phyloP scores from a whole-genome alignment of 495 filamentous ascomycete genomes.

The Aspergillus hancockii region DNA sequence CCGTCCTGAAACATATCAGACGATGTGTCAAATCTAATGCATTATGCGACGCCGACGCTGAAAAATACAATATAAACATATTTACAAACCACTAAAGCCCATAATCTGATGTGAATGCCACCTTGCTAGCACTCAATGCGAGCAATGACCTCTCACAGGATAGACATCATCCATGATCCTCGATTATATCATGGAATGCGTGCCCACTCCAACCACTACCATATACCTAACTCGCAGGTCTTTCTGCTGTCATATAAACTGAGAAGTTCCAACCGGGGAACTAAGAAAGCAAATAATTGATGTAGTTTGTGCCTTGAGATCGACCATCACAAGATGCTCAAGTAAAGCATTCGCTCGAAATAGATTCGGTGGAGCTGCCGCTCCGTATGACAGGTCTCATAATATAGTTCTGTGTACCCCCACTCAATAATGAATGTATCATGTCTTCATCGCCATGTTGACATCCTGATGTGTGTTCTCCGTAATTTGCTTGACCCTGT shows the following conservation, averaged over 20 bases:
- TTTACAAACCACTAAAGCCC: conserved; percentile 7
- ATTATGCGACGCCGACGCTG: conserved; percentile 17
- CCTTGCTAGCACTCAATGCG: not conserved
- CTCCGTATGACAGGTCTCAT: conserved; percentile 7
- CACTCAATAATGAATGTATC: not conserved
- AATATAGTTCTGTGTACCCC: not conserved
- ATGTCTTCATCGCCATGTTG: conserved; percentile 6
- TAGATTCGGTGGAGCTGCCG: not conserved
- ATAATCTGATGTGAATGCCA: not conserved
- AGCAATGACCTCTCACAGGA: conserved; percentile 1
- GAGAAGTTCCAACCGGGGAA: conserved; percentile 16
- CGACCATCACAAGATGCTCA: not conserved
- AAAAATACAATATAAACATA: conserved; percentile 10
- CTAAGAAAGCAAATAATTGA: conserved; percentile 11
- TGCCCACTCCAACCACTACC: not conserved
- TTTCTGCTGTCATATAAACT: conserved; percentile 5
- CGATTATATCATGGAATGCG: conserved; percentile 12
- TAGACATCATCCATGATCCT: conserved; percentile 7
- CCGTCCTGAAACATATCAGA: not conserved
- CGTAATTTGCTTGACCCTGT: not conserved
- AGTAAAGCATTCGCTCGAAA: not conserved
- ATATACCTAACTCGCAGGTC: not conserved
- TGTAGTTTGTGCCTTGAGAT: not conserved
- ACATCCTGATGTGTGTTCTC: conserved; percentile 6
- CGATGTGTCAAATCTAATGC: conserved; percentile 8